Base-by-base conservation (phyloP, 371 early-diverging fungal species). In the Umbelopsis sp. region DNA sequence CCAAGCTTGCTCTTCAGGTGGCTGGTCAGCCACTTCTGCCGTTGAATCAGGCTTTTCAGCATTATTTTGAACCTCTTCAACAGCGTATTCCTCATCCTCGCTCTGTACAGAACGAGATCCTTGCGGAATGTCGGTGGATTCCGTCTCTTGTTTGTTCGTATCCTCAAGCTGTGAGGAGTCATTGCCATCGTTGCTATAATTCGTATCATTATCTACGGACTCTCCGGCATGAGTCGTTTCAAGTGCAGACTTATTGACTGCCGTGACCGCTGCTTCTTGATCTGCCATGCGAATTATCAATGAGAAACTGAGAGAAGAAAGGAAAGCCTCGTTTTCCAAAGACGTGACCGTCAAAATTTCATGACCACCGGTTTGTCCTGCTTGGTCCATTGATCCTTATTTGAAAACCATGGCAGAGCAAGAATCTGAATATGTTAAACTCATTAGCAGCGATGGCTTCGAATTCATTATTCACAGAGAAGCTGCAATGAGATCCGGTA, bases 401-500 rank as follows among this genome's bases (percentile, higher is more conserved):
- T 12, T n/a, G 11, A n/a, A 20, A 16, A 18, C 29, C 57, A 57
- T 57, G 57, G 29, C 57, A 14, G 57, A 57, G n/a, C 57, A 57
- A 35, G 57, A 57, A 57, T 67, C 83, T 37, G 88, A 88, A 51
- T 86, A 86, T 66, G 92, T 92, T 25, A 91, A 91, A 73, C 88
- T 97, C 24, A 86, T 94, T 46, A 93, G 93, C 75, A 82, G 94
- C 67, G 96, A 97, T 78, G 93, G 93, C 0, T 97, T 96, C 72
- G 91, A 91, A 70, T 96, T 97, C 75, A 77, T 94, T 48, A 87
- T 98, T 37, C 92, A 93, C 73, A 89, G 95, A 24, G 86, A 92
- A 67, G 94, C 94, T 62, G 98, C 97, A 45, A 87, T 95, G 83
- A 90, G 92, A 29, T 93, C 96, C 5, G 96, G 96, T 0, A 96